Evolutionary conservation across 176 grass and related monocot genomes (phyloP), one percentile per base, ranked within the genome.

Genomic region (Triticum turgidum): DNA sequence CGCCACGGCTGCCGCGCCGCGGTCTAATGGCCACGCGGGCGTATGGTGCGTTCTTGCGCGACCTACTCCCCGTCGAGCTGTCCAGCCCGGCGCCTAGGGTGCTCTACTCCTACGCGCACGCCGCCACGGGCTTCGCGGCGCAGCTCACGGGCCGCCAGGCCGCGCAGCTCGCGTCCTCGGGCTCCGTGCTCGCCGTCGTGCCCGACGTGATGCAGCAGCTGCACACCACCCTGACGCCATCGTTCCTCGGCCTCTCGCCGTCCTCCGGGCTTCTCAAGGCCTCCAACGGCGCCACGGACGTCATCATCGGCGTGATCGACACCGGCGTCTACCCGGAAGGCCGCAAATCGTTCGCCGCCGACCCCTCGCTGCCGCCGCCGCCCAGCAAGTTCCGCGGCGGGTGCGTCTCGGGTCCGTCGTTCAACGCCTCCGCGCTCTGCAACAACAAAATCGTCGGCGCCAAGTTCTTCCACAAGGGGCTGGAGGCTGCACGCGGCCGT

Each of bases 381-480:
- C 88, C 88, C 0, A 1, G 8, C 13, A 76, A 27, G 22, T 93
- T 86, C 81, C 72, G 27, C 6, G 91, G 91, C 0, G 1, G 54
- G 5, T 90, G 88, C 30, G 77, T 70, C 29, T 21, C 78, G 1
- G 77, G 73, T 2, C 37, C 82, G 8, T 33, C 13, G 8, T 90
- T 90, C 68, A 82, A 87, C 22, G 77, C 65, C 45, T 52, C 64
- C 0, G 62, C 70, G 42, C 14, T 29, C 37, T 94, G 86, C 78
- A 94, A 86, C 80, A 76, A 83, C 15, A 94, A 94, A 69, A 83
- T 94, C 11, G 25, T 94, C 20, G 89, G 89, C 27, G 86, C 92
- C 12, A 76, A 81, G 69, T 73, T 81, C 83, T 94, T 89, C 83
- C 49, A 80, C 80, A 78, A 78, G 69, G 89, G 89, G 6, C 84